Conservation (phyloP, 208 protist genomes). For the Leishmania amazonensis region DNA sequence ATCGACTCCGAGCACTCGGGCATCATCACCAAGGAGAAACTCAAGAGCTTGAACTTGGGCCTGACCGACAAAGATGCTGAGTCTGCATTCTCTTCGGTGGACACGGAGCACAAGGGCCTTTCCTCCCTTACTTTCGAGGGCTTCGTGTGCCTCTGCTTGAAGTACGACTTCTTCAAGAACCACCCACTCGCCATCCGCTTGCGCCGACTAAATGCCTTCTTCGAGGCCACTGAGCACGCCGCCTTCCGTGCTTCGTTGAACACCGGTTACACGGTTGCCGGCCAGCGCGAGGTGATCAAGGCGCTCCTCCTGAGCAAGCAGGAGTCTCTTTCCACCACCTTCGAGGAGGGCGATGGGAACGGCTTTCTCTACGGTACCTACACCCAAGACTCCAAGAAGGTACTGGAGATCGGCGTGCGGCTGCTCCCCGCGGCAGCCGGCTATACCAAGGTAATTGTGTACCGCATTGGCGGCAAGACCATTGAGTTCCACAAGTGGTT, state of each 20-base stretch:
- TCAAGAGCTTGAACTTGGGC: conserved; percentile 69
- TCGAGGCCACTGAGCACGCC: conserved; percentile 70
- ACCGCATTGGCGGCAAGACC: conserved; percentile 86
- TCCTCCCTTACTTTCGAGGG: conserved; percentile 75
- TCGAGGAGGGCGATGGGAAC: conserved; percentile 55
- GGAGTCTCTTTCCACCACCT: conserved; percentile 55
- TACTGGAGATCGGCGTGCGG: conserved; percentile 74
- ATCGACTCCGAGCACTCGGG: conserved; percentile 84
- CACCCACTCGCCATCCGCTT: conserved; percentile 78
- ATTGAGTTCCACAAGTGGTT: conserved; percentile 86
- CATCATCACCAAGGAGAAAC: conserved; percentile 73
- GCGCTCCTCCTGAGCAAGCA: conserved; percentile 63
- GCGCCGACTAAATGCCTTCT: conserved; percentile 75
- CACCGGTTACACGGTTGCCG: conserved; percentile 86
- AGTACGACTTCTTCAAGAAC: conserved; percentile 84
- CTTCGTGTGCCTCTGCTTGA: conserved; percentile 76
- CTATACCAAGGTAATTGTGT: conserved; percentile 85
- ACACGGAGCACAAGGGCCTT: conserved; percentile 48
- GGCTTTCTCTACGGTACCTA: conserved; percentile 83
- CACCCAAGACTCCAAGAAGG: conserved; percentile 45
- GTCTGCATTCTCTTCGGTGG: conserved; percentile 65
- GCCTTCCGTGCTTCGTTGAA: conserved; percentile 61
- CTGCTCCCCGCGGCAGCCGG: conserved; percentile 61
- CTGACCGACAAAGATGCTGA: conserved; percentile 66
- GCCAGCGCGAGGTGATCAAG: conserved; percentile 72